These are phyloP conservation scores for Castanea mollissima DNA, from an alignment of 306 rosid species.

Conservation along the genomic window DNA sequence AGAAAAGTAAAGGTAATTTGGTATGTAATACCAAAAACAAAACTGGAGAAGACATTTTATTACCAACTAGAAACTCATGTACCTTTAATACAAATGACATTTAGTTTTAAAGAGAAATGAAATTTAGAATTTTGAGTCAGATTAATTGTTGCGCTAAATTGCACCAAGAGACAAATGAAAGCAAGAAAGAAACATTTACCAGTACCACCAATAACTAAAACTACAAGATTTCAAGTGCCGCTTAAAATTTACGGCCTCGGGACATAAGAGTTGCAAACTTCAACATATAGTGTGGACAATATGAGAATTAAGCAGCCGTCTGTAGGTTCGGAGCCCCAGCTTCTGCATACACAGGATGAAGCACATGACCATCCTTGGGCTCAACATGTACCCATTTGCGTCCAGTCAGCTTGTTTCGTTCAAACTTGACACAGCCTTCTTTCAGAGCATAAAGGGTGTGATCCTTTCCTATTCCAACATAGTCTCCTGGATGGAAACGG, in stretches of 20 bases:
- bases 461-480: slow-evolving; percentile 83
- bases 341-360: slow-evolving; percentile 68
- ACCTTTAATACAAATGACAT: too few species aligned
- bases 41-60: too few species aligned
- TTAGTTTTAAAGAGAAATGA: too few species aligned
- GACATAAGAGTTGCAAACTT: slow-evolving; percentile 1
- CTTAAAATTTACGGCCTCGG: background rate
- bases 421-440: slow-evolving; percentile 85
- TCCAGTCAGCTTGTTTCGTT: slow-evolving; percentile 68
- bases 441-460: slow-evolving; percentile 81
- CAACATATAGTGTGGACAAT: background rate
- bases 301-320: slow-evolving; percentile 30
- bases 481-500: slow-evolving; percentile 91
- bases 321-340: slow-evolving; percentile 33
- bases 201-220: background rate
- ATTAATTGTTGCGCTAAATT: background rate
- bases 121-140: background rate
- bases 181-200: background rate
- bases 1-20: too few species aligned
- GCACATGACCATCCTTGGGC: slow-evolving; percentile 86
- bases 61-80: too few species aligned
- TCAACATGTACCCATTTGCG: slow-evolving; percentile 80
- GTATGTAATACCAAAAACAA: too few species aligned
- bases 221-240: background rate
- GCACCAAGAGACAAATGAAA: background rate